Evolutionary conservation across 768 basidiomycete species (phyloP).

Genomic region (Mycena kentingensis): DNA sequence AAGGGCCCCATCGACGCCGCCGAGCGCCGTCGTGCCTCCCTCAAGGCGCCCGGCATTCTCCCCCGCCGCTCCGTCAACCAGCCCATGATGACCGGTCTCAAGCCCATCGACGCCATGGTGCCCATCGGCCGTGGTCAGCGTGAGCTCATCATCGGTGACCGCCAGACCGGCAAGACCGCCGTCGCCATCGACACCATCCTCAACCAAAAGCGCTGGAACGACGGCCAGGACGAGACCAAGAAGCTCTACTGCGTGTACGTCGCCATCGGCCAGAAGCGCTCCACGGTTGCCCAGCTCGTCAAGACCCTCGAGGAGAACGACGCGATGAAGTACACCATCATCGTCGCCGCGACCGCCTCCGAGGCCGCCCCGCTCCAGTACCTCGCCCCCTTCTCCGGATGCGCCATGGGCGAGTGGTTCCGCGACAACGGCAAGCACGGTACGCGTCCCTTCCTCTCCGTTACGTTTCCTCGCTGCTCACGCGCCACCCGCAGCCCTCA

Average conservation of each 20-base stretch:
- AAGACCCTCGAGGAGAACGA: constrained; percentile 99
- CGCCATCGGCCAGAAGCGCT: constrained; percentile 98
- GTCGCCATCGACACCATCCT: constrained; percentile 99
- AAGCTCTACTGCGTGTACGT: constrained; percentile 99
- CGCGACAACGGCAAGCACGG: constrained; percentile 99
- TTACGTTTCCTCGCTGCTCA: background rate
- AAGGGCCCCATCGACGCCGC: constrained; percentile 95
- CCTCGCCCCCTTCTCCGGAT: constrained; percentile 99
- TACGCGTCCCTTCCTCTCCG: constrained; percentile 35
- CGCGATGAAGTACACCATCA: constrained; percentile 99
- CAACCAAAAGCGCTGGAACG: constrained; percentile 99
- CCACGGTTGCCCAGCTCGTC: constrained; percentile 98
- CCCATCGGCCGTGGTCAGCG: constrained; percentile 99
- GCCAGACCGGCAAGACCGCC: constrained; percentile 99
- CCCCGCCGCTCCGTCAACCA: constrained; percentile 99
- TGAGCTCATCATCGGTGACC: constrained; percentile 99
- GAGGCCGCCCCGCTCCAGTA: constrained; percentile 99
- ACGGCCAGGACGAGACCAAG: constrained; percentile 93
- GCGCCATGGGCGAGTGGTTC: constrained; percentile 99
- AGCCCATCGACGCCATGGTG: constrained; percentile 99
- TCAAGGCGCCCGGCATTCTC: constrained; percentile 99
- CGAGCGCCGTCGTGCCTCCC: constrained; percentile 94
- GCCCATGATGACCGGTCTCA: constrained; percentile 99
- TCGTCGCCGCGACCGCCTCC: constrained; percentile 98
- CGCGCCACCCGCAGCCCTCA: constrained; percentile 65